These are phyloP conservation scores for Arachis stenosperma DNA, from an alignment of 306 rosid genomes.

Conservation along the genomic window DNA sequence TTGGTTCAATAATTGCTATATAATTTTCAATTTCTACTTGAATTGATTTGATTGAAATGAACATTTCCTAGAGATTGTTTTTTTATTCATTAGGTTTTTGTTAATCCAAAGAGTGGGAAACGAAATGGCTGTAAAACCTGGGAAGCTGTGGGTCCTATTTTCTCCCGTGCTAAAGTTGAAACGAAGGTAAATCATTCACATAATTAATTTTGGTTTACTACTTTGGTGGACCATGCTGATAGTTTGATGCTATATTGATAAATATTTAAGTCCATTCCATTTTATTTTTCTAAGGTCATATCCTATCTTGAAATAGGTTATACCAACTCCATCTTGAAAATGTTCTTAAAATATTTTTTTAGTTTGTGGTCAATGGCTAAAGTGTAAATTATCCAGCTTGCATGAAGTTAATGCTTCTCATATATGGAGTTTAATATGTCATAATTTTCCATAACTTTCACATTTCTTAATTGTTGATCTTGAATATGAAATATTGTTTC, in stretches of 20 bases:
- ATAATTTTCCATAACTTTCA: slow-evolving; percentile 3
- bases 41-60: slow-evolving; percentile 48
- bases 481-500: background rate
- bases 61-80: slow-evolving; percentile 53
- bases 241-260: slow-evolving; percentile 12
- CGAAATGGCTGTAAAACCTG: slow-evolving; percentile 77
- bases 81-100: slow-evolving; percentile 80
- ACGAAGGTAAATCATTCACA: slow-evolving; percentile 63
- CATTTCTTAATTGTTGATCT: slow-evolving; percentile 2
- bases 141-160: slow-evolving; percentile 85
- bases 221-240: slow-evolving; percentile 6
- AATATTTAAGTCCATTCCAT: background rate
- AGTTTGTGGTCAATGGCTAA: slow-evolving; percentile 9
- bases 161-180: slow-evolving; percentile 74
- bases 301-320: background rate
- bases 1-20: slow-evolving; percentile 32
- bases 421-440: slow-evolving; percentile 5
- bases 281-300: slow-evolving; percentile 21
- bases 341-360: slow-evolving; percentile 33
- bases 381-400: slow-evolving; percentile 9
- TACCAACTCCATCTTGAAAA: slow-evolving; percentile 25
- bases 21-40: slow-evolving; percentile 33
- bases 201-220: slow-evolving; percentile 22
- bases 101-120: slow-evolving; percentile 96
- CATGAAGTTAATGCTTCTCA: slow-evolving; percentile 15